Percentiles rank a stretch among this genome's conserved stretches.
Evolutionary conservation across 352 stramenopile genomes (phyloP).

Genomic region (Vaucheria bursata): DNA sequence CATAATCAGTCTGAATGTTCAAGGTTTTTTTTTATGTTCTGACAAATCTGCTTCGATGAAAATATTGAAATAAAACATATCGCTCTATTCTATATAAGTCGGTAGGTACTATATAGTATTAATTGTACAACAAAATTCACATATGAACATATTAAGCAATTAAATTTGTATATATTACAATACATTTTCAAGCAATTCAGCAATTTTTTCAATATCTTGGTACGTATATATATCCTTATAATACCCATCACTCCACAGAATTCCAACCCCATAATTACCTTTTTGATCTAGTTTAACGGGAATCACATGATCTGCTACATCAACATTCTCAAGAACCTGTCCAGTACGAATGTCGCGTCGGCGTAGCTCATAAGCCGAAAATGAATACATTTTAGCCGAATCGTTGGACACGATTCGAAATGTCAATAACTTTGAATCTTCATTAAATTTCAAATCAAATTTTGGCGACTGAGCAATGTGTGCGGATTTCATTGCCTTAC

Average conservation of each 20-base stretch:
- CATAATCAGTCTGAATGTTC: no score
- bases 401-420: not conserved
- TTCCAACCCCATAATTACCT: conserved; percentile 93
- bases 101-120: no score
- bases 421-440: not conserved
- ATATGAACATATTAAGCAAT: no score
- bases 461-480: not conserved
- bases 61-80: no score
- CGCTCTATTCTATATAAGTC: no score
- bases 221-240: conserved; percentile 46
- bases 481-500: not conserved
- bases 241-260: conserved; percentile 95
- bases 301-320: conserved; percentile 56
- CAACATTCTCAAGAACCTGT: conserved; percentile 4
- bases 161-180: no score
- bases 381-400: not conserved
- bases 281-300: conserved; percentile 57
- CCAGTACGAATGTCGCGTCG: conserved; percentile 20
- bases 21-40: no score
- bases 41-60: no score
- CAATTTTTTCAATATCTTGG: conserved; percentile 21
- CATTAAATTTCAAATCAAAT: not conserved
- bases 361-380: conserved; percentile 9
- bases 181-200: conserved; percentile 11
- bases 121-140: no score